Percentiles rank a stretch among this genome's conserved stretches.
phyloP scores from a whole-genome alignment of 768 basidiomycete species.

The Hericium erinaceus region DNA sequence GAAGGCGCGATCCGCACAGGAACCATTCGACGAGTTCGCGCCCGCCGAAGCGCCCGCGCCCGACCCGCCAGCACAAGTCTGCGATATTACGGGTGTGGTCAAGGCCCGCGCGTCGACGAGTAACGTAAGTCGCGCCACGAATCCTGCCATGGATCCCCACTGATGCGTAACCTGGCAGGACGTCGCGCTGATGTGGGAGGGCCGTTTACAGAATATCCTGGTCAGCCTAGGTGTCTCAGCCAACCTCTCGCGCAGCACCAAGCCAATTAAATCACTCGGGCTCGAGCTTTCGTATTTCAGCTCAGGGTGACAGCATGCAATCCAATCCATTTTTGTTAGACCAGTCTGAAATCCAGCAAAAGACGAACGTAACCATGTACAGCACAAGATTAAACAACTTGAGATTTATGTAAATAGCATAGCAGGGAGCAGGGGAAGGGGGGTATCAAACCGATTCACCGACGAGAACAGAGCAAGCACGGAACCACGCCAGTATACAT shows the following conservation, averaged over 20 bases:
- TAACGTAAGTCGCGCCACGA: constrained; percentile 43
- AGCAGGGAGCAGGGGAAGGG: not conserved
- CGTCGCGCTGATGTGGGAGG: constrained; percentile 89
- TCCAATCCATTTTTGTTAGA: not conserved
- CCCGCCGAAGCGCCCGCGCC: constrained; percentile 11
- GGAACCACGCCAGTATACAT: not conserved
- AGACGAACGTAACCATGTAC: not conserved
- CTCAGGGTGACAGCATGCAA: constrained; percentile 29
- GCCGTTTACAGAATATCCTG: constrained; percentile 80
- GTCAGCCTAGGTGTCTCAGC: constrained; percentile 89
- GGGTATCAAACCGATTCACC: not conserved
- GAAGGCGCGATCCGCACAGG: constrained; percentile 20
- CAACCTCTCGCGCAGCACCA: constrained; percentile 74
- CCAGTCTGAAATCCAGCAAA: not conserved
- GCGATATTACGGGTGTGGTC: constrained; percentile 68
- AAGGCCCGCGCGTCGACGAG: constrained; percentile 87
- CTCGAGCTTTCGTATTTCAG: constrained; percentile 93
- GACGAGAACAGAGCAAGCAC: not conserved
- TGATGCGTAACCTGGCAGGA: constrained; percentile 39
- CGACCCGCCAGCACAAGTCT: constrained; percentile 13
- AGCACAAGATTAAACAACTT: no score
- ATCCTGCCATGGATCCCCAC: constrained; percentile 1
- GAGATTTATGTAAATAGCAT: not conserved
- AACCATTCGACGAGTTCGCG: constrained; percentile 17
- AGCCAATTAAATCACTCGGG: constrained; percentile 83